Evolutionary conservation across 73 alveolate genomes (phyloP).

Genomic region (Paramecium caudatum): DNA sequence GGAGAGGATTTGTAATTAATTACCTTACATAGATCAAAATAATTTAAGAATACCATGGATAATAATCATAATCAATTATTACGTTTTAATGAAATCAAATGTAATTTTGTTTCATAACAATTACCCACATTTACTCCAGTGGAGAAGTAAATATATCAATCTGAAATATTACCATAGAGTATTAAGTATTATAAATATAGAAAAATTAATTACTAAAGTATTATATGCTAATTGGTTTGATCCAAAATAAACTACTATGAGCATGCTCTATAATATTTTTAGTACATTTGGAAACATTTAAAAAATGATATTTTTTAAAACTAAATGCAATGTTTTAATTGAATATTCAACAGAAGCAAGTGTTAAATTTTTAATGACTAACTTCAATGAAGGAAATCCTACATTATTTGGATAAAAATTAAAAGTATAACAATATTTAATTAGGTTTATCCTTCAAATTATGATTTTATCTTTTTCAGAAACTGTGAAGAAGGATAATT

Average conservation of each 20-base stretch:
- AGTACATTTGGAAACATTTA: slow-evolving; percentile 73
- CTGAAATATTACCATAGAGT: slow-evolving; percentile 54
- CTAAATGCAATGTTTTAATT: slow-evolving; percentile 65
- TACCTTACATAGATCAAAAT: not conserved
- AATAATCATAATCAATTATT: not conserved
- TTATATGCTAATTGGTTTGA: slow-evolving; percentile 75
- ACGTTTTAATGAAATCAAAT: not conserved
- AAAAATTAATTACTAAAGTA: slow-evolving; percentile 60
- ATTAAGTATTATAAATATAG: not conserved
- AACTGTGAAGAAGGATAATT: slow-evolving; percentile 48
- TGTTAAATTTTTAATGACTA: slow-evolving; percentile 63
- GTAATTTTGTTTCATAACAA: slow-evolving; percentile 13
- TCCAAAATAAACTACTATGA: slow-evolving; percentile 58
- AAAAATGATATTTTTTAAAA: slow-evolving; percentile 64
- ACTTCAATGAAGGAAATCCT: slow-evolving; percentile 13
- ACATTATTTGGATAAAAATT: slow-evolving; percentile 54
- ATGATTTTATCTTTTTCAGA: slow-evolving; percentile 48
- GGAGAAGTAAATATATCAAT: not conserved
- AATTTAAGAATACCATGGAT: not conserved
- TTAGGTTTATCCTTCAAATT: slow-evolving; percentile 58
- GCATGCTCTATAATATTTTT: slow-evolving; percentile 56
- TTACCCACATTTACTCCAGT: not conserved
- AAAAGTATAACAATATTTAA: not conserved
- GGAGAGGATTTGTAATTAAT: not conserved
- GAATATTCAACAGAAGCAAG: slow-evolving; percentile 54